These are phyloP conservation scores for Carpinus viminea DNA, from an alignment of 306 rosid genomes.

Conservation along the genomic window DNA sequence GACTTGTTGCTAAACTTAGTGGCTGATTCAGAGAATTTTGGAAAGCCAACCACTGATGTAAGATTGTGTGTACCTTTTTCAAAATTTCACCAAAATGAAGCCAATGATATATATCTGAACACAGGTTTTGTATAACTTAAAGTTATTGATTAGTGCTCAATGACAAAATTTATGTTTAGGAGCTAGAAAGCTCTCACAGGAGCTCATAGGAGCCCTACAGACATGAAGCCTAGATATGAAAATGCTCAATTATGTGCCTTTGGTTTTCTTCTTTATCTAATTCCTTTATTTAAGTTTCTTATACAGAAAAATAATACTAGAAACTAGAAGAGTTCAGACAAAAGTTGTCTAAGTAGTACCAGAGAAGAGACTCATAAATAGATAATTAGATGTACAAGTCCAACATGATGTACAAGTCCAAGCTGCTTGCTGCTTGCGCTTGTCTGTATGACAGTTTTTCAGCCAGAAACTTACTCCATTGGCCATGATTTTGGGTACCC, in stretches of 20 bases:
- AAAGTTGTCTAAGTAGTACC: neutral
- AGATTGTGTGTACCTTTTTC: neutral
- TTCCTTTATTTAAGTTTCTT: neutral
- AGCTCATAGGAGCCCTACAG: neutral
- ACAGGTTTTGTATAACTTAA: neutral
- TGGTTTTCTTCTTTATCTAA: neutral
- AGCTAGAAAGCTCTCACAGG: neutral
- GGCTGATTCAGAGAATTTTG: neutral
- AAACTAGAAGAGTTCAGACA: neutral
- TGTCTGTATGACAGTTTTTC: neutral
- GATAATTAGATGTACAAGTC: neutral
- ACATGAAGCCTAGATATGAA: neutral
- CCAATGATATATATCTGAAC: neutral
- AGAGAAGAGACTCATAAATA: neutral
- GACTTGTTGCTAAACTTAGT: neutral
- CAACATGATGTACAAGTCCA: neutral
- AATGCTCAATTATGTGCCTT: neutral
- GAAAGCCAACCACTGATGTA: neutral
- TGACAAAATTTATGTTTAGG: neutral
- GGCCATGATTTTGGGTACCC: neutral
- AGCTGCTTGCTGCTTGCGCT: neutral
- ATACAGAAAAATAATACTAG: neutral
- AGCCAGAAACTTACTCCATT: neutral
- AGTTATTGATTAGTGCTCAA: neutral
- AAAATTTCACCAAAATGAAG: neutral